Base-by-base conservation (phyloP, 495 filamentous ascomycete species). In the Penicillium psychrofluorescens region DNA sequence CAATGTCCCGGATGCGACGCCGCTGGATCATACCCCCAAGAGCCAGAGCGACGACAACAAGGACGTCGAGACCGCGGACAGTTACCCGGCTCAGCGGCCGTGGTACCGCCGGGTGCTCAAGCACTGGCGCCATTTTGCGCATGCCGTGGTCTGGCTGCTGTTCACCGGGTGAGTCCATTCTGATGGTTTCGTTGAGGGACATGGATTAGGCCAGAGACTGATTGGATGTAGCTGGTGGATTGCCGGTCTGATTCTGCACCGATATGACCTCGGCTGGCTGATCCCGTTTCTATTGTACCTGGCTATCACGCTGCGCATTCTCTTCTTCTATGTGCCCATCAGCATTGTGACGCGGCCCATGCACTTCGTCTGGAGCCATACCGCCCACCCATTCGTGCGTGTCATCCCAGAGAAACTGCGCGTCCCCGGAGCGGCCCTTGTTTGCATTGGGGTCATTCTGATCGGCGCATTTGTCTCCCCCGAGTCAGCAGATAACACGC, bases 281-380 rank as follows among this genome's bases (percentile, higher is more conserved):
- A 79, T 90, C 29, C 88, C 90, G 7, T 90, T 90, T 64, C 74
- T 95, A 33, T 45, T 95, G 11, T 95, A 81, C 62, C 77, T 95
- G 33, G 76, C 67, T 43, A 81, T 95, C 51, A 77, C 76, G 7
- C 61, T 94, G 45, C 81, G 90, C 6, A 61, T 94, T 36, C 52
- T 94, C 49, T 82, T 81, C 63, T 76, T 86, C 55, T 81, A 87
- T 53, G 62, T 94, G 9, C 84, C 86, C 0, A 75, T 83, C 47
- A 69, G 68, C 29, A 71, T 87, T 46, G 53, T 85, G 45, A 79
- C 80, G 47, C 71, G 58, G 44, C 87, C 88, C 2, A 72, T 84
- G 55, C 70, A 76, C 44, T 79, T 64, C 12, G 50, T 83, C 29
- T 95, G 88, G 86, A 66, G 66, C 27, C 66, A 77, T 36, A 83